phyloP scores from a whole-genome alignment of 176 grass and related monocot genomes.

The Oryza rufipogon region DNA sequence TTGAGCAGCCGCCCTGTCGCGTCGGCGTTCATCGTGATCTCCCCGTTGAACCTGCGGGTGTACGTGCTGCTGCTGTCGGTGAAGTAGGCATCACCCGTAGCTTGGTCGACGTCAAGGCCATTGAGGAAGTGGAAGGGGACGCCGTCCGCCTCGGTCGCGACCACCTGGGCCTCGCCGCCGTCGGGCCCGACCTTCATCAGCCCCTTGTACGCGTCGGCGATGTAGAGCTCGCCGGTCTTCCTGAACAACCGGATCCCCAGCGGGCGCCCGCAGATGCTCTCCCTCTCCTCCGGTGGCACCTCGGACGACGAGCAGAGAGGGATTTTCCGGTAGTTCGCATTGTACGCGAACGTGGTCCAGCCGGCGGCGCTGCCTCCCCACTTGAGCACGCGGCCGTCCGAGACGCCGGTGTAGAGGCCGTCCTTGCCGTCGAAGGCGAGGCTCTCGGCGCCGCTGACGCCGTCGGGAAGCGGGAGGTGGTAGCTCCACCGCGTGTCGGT shows the following conservation, averaged over 20 bases:
- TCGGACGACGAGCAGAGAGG: conserved; percentile 12
- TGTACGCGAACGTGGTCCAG: conserved; percentile 59
- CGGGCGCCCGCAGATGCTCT: conserved; percentile 62
- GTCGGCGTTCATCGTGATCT: conserved; percentile 38
- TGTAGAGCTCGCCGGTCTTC: conserved; percentile 60
- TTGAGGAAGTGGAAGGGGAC: conserved; percentile 63
- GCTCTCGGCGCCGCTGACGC: conserved; percentile 56
- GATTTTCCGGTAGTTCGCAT: conserved; percentile 31
- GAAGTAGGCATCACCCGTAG: conserved; percentile 61
- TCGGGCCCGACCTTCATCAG: conserved; percentile 44
- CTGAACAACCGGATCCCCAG: conserved; percentile 53
- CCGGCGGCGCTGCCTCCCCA: conserved; percentile 45
- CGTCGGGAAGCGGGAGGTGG: conserved; percentile 7
- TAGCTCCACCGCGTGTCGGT: conserved; percentile 30
- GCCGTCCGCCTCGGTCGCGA: conserved; percentile 38
- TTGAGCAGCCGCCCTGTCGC: conserved; percentile 49
- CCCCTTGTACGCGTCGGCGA: conserved; percentile 67
- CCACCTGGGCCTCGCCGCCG: conserved; percentile 38
- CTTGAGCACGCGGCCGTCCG: conserved; percentile 54
- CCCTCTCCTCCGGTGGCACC: conserved; percentile 2
- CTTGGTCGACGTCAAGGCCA: conserved; percentile 58
- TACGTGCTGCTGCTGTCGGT: conserved; percentile 58
- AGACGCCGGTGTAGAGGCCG: conserved; percentile 62
- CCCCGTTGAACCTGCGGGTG: conserved; percentile 34
- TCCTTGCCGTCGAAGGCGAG: conserved; percentile 53